phyloP scores from a whole-genome alignment of 495 filamentous ascomycete genomes.

The Aspergillus diversus region DNA sequence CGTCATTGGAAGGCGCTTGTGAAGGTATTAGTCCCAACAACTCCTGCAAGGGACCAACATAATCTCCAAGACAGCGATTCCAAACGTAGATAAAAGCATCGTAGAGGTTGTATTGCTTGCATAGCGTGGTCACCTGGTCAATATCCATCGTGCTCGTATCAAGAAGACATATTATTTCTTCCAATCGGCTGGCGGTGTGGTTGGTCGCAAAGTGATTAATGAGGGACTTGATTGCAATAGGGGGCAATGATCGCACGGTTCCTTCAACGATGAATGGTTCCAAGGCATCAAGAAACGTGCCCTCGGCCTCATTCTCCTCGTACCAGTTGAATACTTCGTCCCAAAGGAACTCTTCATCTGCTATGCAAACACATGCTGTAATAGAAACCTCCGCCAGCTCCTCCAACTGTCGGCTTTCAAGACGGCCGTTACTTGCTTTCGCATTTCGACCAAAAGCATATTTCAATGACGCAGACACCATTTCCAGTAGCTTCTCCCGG shows the following conservation, averaged over 20 bases:
- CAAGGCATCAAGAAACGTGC: constrained; percentile 81
- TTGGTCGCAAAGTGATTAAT: constrained; percentile 76
- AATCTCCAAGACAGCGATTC: constrained; percentile 87
- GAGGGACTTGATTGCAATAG: constrained; percentile 82
- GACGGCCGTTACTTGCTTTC: constrained; percentile 50
- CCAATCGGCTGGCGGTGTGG: constrained; percentile 73
- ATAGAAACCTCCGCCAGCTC: constrained; percentile 85
- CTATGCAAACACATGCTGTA: constrained; percentile 75
- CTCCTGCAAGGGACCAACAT: constrained; percentile 86
- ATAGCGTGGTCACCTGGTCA: constrained; percentile 87
- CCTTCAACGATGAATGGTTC: constrained; percentile 84
- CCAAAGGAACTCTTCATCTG: constrained; percentile 80
- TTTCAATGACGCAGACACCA: constrained; percentile 90
- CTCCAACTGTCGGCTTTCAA: constrained; percentile 62
- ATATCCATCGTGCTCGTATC: constrained; percentile 91
- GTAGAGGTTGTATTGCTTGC: constrained; percentile 87
- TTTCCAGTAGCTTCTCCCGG: constrained; percentile 85
- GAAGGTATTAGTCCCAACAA: constrained; percentile 71
- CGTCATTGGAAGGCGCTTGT: constrained; percentile 37
- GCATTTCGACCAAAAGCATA: constrained; percentile 77
- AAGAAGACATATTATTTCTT: constrained; percentile 93
- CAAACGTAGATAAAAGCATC: constrained; percentile 97
- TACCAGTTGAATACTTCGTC: constrained; percentile 89
- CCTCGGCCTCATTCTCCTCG: constrained; percentile 71
- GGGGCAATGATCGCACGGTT: constrained; percentile 74